Conservation (phyloP, 2,329 filamentous ascomycete species). For the Fusarium sp. region DNA sequence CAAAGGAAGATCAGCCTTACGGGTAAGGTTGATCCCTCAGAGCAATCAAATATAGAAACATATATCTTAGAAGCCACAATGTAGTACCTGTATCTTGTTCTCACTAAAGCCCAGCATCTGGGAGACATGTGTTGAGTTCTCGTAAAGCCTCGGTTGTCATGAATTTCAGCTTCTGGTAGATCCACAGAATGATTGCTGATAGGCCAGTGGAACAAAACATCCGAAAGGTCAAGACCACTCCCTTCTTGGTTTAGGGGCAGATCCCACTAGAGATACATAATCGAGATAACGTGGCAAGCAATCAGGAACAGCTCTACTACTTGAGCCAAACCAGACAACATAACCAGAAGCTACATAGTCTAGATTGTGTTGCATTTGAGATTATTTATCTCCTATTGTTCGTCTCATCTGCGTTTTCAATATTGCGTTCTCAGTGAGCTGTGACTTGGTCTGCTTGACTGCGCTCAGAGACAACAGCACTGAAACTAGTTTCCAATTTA, state of each 20-base stretch:
- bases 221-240: not conserved
- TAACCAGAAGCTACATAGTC: fast-evolving
- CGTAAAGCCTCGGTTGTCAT: fast-evolving
- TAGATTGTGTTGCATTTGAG: fast-evolving
- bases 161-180: not conserved
- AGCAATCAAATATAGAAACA: too few relatives aligned
- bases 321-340: too few relatives aligned
- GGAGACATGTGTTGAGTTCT: not conserved
- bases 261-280: not conserved
- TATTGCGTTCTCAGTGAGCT: fast-evolving
- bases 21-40: too few relatives aligned
- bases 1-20: fast-evolving
- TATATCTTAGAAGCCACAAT: too few relatives aligned
- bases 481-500: too few relatives aligned
- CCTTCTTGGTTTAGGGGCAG: not conserved
- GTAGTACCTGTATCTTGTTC: too few relatives aligned
- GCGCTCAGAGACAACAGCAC: not conserved
- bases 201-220: not conserved
- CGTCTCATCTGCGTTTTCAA: fast-evolving
- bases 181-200: not conserved
- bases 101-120: not conserved
- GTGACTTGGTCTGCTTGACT: not conserved
- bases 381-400: fast-evolving
- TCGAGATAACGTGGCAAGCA: not conserved
- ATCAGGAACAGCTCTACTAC: fast-evolving